Conservation (phyloP, 352 stramenopile genomes). For the Phytophthora palmivora region DNA sequence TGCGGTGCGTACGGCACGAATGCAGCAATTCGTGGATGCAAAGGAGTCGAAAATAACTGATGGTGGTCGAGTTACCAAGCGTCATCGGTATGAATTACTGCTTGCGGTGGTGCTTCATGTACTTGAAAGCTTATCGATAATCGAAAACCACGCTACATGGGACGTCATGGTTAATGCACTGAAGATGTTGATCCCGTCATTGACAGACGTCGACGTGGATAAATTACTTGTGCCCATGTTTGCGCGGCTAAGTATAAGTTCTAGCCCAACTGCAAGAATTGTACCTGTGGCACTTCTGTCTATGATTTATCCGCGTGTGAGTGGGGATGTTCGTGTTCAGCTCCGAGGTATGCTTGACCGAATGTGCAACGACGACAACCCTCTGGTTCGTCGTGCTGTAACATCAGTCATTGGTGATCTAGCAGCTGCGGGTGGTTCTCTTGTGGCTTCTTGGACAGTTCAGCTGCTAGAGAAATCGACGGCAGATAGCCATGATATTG, state of each 20-base stretch:
- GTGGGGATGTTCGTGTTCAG: constrained; percentile 79
- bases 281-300: constrained; percentile 80
- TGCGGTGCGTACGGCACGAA: constrained; percentile 65
- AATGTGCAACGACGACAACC: constrained; percentile 89
- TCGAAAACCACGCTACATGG: constrained; percentile 91
- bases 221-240: constrained; percentile 82
- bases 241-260: constrained; percentile 82
- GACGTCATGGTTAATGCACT: constrained; percentile 89
- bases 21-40: constrained; percentile 60
- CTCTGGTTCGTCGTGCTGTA: constrained; percentile 82
- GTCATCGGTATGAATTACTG: constrained; percentile 70
- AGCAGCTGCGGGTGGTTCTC: constrained; percentile 55
- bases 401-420: constrained; percentile 86
- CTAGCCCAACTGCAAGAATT: constrained; percentile 84
- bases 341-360: constrained; percentile 88
- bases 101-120: constrained; percentile 82
- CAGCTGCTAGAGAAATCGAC: constrained; percentile 84
- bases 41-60: constrained; percentile 31
- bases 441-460: constrained; percentile 72
- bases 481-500: constrained; percentile 87
- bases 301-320: constrained; percentile 77
- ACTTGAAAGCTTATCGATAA: constrained; percentile 88
- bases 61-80: constrained; percentile 34
- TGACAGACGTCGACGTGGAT: constrained; percentile 68
- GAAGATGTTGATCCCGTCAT: constrained; percentile 69